phyloP scores from a whole-genome alignment of 2,329 filamentous ascomycete species.

The Biscogniauxia marginata region DNA sequence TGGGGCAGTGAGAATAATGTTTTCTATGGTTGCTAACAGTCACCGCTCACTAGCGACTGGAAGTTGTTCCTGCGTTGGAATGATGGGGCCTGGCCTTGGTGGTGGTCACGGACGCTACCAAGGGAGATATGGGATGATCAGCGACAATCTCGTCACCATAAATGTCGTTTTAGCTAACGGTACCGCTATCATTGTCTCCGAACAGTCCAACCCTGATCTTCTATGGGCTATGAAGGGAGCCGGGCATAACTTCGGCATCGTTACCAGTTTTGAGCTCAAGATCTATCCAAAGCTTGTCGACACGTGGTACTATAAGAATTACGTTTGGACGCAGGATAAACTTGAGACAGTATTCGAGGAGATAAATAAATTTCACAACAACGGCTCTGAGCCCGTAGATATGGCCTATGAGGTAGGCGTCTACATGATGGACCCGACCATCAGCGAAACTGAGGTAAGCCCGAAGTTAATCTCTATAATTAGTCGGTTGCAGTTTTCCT shows the following conservation, averaged over 20 bases:
- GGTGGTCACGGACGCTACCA: slow-evolving; percentile 23
- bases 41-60: slow-evolving; percentile 9
- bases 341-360: slow-evolving; percentile 22
- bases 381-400: slow-evolving; percentile 1
- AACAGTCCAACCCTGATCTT: slow-evolving; percentile 4
- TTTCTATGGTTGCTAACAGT: too few relatives aligned
- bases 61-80: slow-evolving; percentile 18
- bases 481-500: too few relatives aligned
- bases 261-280: slow-evolving; percentile 4
- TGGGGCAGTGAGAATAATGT: too few relatives aligned
- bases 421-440: not conserved
- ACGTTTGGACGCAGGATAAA: slow-evolving; percentile 19
- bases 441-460: not conserved
- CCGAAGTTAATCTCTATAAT: too few relatives aligned
- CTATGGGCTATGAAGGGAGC: slow-evolving; percentile 11
- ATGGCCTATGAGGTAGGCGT: not conserved
- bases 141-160: slow-evolving; percentile 6
- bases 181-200: not conserved
- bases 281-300: slow-evolving; percentile 15
- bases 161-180: slow-evolving; percentile 14
- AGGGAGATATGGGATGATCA: slow-evolving; percentile 20
- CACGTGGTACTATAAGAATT: slow-evolving; percentile 26
- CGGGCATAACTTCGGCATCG: slow-evolving; percentile 11
- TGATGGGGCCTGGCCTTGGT: slow-evolving; percentile 21
- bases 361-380: slow-evolving; percentile 19